These are phyloP conservation scores for Penicillium turbatum DNA, from an alignment of 495 filamentous ascomycete genomes.

Conservation along the genomic window DNA sequence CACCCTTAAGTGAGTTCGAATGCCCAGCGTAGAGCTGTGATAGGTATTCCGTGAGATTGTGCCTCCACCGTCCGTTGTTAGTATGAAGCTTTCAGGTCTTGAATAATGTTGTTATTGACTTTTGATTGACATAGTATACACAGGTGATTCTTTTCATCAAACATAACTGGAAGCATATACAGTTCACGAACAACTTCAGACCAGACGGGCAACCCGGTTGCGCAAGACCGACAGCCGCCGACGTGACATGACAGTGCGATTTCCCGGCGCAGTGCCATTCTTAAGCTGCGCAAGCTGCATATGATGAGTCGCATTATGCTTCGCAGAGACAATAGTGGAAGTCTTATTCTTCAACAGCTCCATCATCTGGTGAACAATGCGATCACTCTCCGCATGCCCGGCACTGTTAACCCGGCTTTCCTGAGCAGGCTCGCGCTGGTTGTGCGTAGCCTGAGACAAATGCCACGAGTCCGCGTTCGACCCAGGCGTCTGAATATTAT, in stretches of 20 bases:
- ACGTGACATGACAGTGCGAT: constrained; percentile 15
- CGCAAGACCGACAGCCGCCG: constrained; percentile 25
- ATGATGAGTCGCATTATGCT: constrained; percentile 14
- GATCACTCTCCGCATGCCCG: constrained; percentile 23
- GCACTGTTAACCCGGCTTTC: constrained; percentile 21
- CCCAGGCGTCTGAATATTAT: constrained; percentile 23
- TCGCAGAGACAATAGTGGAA: constrained; percentile 15
- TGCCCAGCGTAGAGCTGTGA: too few species aligned
- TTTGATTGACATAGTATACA: constrained; percentile 12
- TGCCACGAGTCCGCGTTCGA: constrained; percentile 24
- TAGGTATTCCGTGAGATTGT: too few species aligned
- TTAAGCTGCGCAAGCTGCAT: constrained; percentile 6
- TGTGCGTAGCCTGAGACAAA: constrained; percentile 10
- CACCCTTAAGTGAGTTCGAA: too few species aligned
- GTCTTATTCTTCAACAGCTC: constrained; percentile 16
- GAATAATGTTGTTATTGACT: background rate
- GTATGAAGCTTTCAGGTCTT: too few species aligned
- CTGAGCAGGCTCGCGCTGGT: constrained; percentile 18
- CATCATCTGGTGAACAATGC: constrained; percentile 20
- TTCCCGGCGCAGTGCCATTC: constrained; percentile 21
- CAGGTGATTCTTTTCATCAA: constrained; percentile 6
- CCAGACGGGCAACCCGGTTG: constrained; percentile 13
- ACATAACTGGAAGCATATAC: background rate
- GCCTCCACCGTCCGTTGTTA: too few species aligned
- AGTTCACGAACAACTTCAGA: background rate